Conservation (phyloP, 1,284 basidiomycete genomes). For the Apiotrichum mycotoxinovorans region DNA sequence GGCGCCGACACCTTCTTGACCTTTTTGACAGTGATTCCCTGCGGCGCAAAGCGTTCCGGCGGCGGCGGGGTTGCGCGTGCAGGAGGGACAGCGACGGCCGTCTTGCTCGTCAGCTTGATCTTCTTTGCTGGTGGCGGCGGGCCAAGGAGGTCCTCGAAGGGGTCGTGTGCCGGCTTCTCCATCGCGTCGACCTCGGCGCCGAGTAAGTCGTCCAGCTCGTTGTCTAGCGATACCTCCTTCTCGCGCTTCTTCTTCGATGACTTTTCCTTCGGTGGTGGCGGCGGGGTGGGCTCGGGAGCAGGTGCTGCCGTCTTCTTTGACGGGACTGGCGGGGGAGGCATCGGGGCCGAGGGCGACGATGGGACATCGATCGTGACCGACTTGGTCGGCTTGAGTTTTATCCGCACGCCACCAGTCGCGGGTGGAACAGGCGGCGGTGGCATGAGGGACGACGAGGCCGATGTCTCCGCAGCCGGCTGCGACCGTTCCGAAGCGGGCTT, state of each 20-base stretch:
- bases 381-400: conserved; percentile 39
- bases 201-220: conserved; percentile 40
- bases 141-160: conserved; percentile 32
- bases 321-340: conserved; percentile 46
- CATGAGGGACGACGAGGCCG: conserved; percentile 11
- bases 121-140: conserved; percentile 30
- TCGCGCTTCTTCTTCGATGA: conserved; percentile 16
- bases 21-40: conserved; percentile 3
- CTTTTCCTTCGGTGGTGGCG: conserved; percentile 32
- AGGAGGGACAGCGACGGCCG: neutral
- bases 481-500: neutral
- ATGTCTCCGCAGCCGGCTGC: neutral
- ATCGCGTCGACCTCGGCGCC: conserved; percentile 47
- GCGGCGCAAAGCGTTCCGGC: neutral
- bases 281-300: conserved; percentile 32
- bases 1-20: neutral
- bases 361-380: conserved; percentile 25
- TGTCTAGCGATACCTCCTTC: conserved; percentile 5
- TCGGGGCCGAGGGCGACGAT: conserved; percentile 22
- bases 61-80: neutral
- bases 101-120: conserved; percentile 27
- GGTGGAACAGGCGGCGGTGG: conserved; percentile 19
- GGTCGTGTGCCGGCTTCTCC: conserved; percentile 21
- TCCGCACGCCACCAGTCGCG: conserved; percentile 11
- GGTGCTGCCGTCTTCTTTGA: conserved; percentile 5